Evolutionary conservation across 768 basidiomycete species (phyloP), one percentile per base, ranked within the genome.

Genomic region (Mrakia gelida): DNA sequence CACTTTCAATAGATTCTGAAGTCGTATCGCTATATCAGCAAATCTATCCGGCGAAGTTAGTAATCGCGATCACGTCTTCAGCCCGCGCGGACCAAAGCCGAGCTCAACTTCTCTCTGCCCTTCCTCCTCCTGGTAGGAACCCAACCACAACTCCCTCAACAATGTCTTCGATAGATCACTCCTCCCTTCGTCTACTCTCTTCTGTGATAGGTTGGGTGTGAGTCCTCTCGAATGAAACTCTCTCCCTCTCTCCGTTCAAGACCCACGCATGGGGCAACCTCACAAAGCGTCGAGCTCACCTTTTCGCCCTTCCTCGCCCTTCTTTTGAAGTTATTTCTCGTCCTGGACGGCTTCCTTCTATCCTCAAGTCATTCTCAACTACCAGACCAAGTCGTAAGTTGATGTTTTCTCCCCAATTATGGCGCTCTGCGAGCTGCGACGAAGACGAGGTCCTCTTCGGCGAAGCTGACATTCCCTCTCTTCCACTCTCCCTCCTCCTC

Each of bases 351-450:
- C 80, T 34, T 82, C 81, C 26, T 86, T 86, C 81, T 86, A 86
- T 73, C 86, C 85, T 28, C 86, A 86, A 75, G 78, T 85, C 41
- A 56, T 85, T 28, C 80, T 85, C 41, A 86, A 86, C 79, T 84
- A 83, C 81, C 72, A 80, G 38, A 82, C 85, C 4, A 84, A 84
- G 73, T 78, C 78, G 84, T 83, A 15, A 59, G 59, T 18, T 56
- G 7, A 80, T n/a, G n/a, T 75, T 43, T 11, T 43, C 11, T 6
- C 11, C 41, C 5, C 6, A 43, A 43, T 5, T 6, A 11, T 43
- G 11, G 41, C 41, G 41, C 11, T 11, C 41, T 43, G 41, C 6
- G 6, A 43, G 6, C 11, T 5, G 41, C 41, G 41, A 43, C 6
- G 41, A 43, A 43, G 41, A 43, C n/a, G 41, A 43, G 6, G 41